Evolutionary conservation across 345 rosid species (phyloP).

Genomic region (Sapria himalayana): DNA sequence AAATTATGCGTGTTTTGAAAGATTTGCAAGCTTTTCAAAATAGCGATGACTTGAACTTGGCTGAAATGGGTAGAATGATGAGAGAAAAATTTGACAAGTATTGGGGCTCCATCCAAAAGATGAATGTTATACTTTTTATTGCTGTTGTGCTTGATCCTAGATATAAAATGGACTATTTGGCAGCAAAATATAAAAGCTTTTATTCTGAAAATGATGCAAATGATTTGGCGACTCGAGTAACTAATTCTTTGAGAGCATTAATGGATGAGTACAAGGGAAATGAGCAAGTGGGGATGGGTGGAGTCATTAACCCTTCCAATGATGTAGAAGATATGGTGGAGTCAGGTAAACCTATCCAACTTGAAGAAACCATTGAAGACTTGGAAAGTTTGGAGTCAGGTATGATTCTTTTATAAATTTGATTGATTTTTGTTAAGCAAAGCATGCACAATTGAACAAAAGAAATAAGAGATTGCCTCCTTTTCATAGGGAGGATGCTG

Average conservation of each 20-base stretch:
- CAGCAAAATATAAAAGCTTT: too few species aligned
- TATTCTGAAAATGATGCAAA: slow-evolving; percentile 88
- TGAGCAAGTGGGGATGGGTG: slow-evolving; percentile 72
- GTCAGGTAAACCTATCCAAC: too few species aligned
- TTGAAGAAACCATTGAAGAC: too few species aligned
- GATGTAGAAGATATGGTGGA: too few species aligned
- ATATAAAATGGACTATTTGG: slow-evolving; percentile 86
- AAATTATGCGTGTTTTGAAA: slow-evolving; percentile 67
- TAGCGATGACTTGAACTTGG: slow-evolving; percentile 63
- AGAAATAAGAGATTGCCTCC: too few species aligned
- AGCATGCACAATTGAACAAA: too few species aligned
- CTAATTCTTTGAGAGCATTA: slow-evolving; percentile 62
- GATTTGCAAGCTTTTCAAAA: slow-evolving; percentile 71
- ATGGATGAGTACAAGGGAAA: slow-evolving; percentile 50
- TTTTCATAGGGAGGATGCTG: too few species aligned
- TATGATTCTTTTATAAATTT: too few species aligned
- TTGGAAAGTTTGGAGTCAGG: too few species aligned
- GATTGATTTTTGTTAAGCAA: too few species aligned
- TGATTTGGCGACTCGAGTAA: slow-evolving; percentile 70
- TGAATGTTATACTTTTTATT: too few species aligned
- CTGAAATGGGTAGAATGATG: slow-evolving; percentile 51
- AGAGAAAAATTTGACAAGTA: slow-evolving; percentile 59
- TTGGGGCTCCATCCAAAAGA: too few species aligned
- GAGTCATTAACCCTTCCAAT: slow-evolving; percentile 61
- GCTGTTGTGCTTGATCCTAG: slow-evolving; percentile 84